Evolutionary conservation across 805 yeast genomes (phyloP), one percentile per base, ranked within the genome.

Genomic region (Candida chauliodis): DNA sequence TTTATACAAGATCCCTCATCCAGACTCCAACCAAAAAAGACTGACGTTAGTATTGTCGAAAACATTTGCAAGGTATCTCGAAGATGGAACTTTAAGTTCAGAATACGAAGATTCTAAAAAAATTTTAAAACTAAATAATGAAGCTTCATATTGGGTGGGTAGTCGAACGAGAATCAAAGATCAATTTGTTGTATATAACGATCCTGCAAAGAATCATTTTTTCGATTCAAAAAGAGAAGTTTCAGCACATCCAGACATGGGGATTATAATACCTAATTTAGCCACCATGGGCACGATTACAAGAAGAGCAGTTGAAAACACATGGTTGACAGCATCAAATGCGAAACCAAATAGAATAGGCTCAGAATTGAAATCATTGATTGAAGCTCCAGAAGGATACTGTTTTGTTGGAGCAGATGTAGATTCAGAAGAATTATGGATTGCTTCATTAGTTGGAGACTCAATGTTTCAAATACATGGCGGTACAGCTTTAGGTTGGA

Each of bases 371-470:
- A 93, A 95, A 58, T 79, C 96, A 0, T 78, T 87, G 68, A 70
- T 93, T 4, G 66, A 73, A 41, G 96, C 97, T 0, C 99, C 99
- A 0, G 61, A 72, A 2, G 97, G 97, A 0, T 93, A 90, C 56
- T 76, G 77, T 25, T 85, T 93, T 63, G 95, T 93, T 7, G 99
- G 99, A 8, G 99, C 99, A 0, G 99, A 93, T 67, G 99, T 93
- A 7, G 99, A 93, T 59, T 87, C 96, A 26, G 99, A 93, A 55
- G 99, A 93, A 55, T 69, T 93, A 30, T 93, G 99, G 99, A 93
- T 93, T 48, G 99, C 99, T 0, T 84, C 96, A 14, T 64, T 95
- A 17, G 81, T 91, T 22, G 97, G 99, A 3, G 99, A 93, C 56
- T 81, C 98, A 0, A 77, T 82, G 37, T 87, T 91, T 60, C 78